phyloP scores from a whole-genome alignment of 768 basidiomycete genomes.

The Infundibulicybe gibba region DNA sequence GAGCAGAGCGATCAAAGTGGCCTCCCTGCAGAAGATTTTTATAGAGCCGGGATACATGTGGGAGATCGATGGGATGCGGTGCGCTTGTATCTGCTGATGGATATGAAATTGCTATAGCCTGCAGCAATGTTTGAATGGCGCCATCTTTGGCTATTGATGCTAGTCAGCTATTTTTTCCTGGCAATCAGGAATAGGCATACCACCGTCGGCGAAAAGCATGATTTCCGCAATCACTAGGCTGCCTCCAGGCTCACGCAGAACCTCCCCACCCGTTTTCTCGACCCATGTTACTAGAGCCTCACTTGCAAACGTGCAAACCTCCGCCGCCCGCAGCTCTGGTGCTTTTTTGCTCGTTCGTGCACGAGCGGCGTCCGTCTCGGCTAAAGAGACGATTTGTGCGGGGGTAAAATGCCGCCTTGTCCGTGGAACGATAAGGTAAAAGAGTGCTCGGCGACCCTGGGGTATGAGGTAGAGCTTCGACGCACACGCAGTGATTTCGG shows the following conservation, averaged over 20 bases:
- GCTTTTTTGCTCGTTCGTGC: constrained; percentile 86
- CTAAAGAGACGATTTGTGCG: constrained; percentile 64
- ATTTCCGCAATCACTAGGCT: constrained; percentile 77
- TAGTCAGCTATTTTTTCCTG: background rate
- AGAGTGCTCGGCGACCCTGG: constrained; percentile 78
- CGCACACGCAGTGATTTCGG: constrained; percentile 60
- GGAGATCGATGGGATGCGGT: constrained; percentile 74
- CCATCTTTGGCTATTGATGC: constrained; percentile 60
- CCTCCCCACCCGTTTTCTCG: constrained; percentile 51
- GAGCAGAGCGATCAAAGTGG: constrained; percentile 69
- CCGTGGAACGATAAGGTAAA: constrained; percentile 82
- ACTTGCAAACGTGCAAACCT: constrained; percentile 73
- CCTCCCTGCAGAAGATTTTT: constrained; percentile 91
- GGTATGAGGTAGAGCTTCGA: constrained; percentile 53
- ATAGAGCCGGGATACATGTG: constrained; percentile 81
- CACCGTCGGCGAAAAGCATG: constrained; percentile 83
- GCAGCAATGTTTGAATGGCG: constrained; percentile 59
- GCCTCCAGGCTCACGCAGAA: constrained; percentile 75
- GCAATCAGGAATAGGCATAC: constrained; percentile 36
- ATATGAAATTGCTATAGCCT: constrained; percentile 51
- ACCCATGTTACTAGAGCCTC: constrained; percentile 72
- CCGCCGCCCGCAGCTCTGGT: constrained; percentile 52
- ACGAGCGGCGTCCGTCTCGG: constrained; percentile 68
- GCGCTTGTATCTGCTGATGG: constrained; percentile 44
- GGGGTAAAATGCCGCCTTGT: constrained; percentile 87